These are phyloP conservation scores for Plasmodium berghei DNA, from an alignment of 169 alveolate genomes.

Conservation along the genomic window DNA sequence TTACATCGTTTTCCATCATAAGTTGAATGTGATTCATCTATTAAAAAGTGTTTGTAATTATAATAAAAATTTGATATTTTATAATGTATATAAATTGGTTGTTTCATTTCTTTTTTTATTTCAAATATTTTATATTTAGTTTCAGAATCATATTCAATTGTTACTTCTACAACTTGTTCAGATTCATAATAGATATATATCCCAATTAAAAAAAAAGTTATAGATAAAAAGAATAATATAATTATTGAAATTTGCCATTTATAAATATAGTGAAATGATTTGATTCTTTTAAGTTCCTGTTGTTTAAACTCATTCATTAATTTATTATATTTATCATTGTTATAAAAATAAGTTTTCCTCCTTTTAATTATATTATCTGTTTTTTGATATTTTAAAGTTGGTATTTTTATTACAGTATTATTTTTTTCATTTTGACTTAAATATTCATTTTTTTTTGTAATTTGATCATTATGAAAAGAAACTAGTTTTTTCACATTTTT, in stretches of 20 bases:
- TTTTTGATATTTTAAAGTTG: constrained; percentile 1
- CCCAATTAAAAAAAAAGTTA: constrained; percentile 36
- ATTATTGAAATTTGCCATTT: constrained; percentile 26
- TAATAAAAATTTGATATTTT: constrained; percentile 46
- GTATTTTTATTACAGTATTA: constrained; percentile 15
- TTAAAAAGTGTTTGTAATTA: constrained; percentile 31
- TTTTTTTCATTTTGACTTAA: not conserved
- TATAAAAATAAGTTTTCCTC: constrained; percentile 9
- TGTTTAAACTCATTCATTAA: constrained; percentile 49
- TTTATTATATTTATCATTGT: constrained; percentile 25
- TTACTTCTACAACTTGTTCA: constrained; percentile 15
- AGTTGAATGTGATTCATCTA: constrained; percentile 55
- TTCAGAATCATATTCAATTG: constrained; percentile 24
- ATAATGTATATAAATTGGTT: constrained; percentile 52
- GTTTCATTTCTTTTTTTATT: constrained; percentile 29
- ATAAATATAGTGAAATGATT: constrained; percentile 36
- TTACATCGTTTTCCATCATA: constrained; percentile 15
- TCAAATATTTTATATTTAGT: constrained; percentile 12
- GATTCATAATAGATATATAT: constrained; percentile 57
- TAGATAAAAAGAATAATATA: constrained; percentile 15
- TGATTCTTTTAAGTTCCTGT: constrained; percentile 45
- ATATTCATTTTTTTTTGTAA: not conserved
- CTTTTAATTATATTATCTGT: constrained; percentile 20
- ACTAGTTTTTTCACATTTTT: too few relatives aligned
- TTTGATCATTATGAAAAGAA: too few relatives aligned